These are phyloP conservation scores for Gonium pectorale DNA, from an alignment of 139 green algal genomes.

Conservation along the genomic window DNA sequence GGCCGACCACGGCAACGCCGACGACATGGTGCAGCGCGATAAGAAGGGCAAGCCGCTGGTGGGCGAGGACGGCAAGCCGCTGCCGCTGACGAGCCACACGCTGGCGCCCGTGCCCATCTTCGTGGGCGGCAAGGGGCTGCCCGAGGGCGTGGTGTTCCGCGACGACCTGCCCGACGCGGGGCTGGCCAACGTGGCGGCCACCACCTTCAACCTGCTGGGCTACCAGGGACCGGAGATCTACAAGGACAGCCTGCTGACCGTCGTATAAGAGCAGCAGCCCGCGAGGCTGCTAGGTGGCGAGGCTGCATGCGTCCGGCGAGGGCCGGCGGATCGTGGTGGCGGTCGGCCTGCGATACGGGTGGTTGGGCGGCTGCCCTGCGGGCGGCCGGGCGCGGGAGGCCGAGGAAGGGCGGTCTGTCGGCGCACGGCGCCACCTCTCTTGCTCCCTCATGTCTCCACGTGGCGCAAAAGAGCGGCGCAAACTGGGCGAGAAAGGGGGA, in stretches of 20 bases:
- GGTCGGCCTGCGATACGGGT: too few relatives aligned
- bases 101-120: slow-evolving; percentile 91
- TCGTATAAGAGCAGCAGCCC: too few relatives aligned
- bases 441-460: too few relatives aligned
- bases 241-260: slow-evolving; percentile 84
- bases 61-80: slow-evolving; percentile 72
- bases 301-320: too few relatives aligned
- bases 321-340: too few relatives aligned
- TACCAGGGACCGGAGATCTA: slow-evolving; percentile 82
- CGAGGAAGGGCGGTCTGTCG: too few relatives aligned
- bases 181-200: slow-evolving; percentile 95
- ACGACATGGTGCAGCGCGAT: slow-evolving; percentile 97
- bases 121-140: slow-evolving; percentile 91
- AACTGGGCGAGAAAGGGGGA: too few relatives aligned
- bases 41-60: slow-evolving; percentile 88
- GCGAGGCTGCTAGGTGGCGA: too few relatives aligned
- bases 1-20: slow-evolving; percentile 94
- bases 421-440: too few relatives aligned
- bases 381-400: too few relatives aligned
- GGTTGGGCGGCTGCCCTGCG: too few relatives aligned
- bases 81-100: slow-evolving; percentile 95
- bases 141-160: slow-evolving; percentile 69
- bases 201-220: slow-evolving; percentile 93
- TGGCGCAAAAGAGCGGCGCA: too few relatives aligned
- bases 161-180: slow-evolving; percentile 87